phyloP scores from a whole-genome alignment of 257 asterid genomes.

The Solanum acaule region DNA sequence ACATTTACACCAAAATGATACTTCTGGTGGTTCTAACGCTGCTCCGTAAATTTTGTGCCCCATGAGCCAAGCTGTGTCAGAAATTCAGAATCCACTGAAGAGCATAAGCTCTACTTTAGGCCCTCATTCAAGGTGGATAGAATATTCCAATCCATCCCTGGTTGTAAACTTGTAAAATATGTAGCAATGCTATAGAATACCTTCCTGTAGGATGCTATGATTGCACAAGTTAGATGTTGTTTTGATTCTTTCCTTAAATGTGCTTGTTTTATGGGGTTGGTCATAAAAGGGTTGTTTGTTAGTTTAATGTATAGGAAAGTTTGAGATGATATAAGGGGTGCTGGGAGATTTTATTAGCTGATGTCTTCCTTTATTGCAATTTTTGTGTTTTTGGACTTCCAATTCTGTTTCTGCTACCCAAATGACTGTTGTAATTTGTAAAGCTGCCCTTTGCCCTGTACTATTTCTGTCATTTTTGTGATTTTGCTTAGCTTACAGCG shows the following conservation, averaged over 20 bases:
- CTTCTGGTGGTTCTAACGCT: slow-evolving; percentile 1
- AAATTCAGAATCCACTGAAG: neutral
- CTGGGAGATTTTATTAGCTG: neutral
- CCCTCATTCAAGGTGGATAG: neutral
- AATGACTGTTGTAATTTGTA: neutral
- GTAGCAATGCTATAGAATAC: neutral
- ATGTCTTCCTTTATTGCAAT: neutral
- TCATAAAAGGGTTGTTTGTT: neutral
- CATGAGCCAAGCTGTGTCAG: neutral
- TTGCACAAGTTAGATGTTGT: neutral
- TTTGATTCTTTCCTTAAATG: neutral
- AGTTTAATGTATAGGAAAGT: neutral
- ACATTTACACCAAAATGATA: slow-evolving; percentile 20
- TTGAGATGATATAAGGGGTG: neutral
- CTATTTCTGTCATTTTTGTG: neutral
- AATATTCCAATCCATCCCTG: neutral
- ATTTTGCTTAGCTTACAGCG: neutral
- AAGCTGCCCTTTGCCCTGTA: neutral
- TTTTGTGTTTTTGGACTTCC: neutral
- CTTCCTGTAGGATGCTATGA: neutral
- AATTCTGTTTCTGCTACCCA: neutral
- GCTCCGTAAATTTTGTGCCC: neutral
- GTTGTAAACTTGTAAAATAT: neutral
- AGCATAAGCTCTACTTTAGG: neutral
- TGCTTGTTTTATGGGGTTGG: neutral